Evolutionary conservation across 1,139 yeast genomes (phyloP), one percentile per base, ranked within the genome.

Genomic region (Kodamaea arcana): DNA sequence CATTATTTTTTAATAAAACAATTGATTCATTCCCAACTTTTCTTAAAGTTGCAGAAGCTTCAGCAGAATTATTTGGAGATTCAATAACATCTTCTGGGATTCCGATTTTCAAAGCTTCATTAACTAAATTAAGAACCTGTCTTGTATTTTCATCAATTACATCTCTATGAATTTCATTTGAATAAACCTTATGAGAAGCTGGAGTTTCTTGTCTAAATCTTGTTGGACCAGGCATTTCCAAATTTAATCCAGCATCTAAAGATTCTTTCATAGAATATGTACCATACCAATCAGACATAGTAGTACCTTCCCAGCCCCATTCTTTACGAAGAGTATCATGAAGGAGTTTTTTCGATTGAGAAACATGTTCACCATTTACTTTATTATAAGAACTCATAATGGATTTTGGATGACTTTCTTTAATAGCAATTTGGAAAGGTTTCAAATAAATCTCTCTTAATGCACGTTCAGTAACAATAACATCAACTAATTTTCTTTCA

Each of bases 231-330:
- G 83, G 84, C 80, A 78, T 77, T 50, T 78, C 83, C 43, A 78
- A 54, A 48, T 76, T 79, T 37, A 77, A 55, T n/a, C 83, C 83
- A 27, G 75, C 75, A 36, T 69, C 67, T 36, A 78, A 52, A 15
- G 78, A 56, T 24, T 62, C 67, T 37, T 63, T 65, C 24, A 61
- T 60, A 18, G 78, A 63, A 48, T 72, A 76, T n/a, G 71, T 68
- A 35, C 83, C 84, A 50, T 52, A 73, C 84, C 83, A 78, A 53
- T 78, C 84, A 20, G 78, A 70, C 78, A 78, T 75, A 25, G 69
- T 55, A 39, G 70, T 54, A 18, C 83, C 83, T 20, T 70, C 61
- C 65, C 70, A 78, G 12, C 59, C 56, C 80, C 81, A 78, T 51
- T 78, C 83, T 3, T 61, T 50, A 38, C 81, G 58, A 37, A 78